phyloP scores from a whole-genome alignment of 2,329 filamentous ascomycete species.

The Aspergillus sojae region DNA sequence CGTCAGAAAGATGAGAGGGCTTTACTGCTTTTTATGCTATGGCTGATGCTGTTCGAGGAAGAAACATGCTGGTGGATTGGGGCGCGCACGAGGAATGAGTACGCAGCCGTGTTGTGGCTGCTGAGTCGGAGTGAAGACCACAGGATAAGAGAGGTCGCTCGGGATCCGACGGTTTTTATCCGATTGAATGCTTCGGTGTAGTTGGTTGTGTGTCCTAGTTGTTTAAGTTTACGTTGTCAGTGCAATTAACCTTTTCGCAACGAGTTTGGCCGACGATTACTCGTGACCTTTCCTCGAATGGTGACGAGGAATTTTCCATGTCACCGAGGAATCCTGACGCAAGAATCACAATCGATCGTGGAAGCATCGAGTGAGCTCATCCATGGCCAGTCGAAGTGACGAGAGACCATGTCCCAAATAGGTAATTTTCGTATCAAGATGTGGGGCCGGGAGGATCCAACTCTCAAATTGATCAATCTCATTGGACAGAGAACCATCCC shows the following conservation, averaged over 20 bases:
- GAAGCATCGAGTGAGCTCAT: not conserved
- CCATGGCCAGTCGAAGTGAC: no score
- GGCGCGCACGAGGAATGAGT: not conserved
- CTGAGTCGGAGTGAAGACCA: not conserved
- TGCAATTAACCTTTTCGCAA: not conserved
- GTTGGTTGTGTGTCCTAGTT: not conserved
- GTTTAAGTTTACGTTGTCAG: not conserved
- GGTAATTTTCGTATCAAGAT: not conserved
- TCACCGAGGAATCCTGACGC: not conserved
- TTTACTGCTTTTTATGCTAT: slow-evolving; percentile 2
- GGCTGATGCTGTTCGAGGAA: not conserved
- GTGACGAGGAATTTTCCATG: not conserved
- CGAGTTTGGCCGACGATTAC: not conserved
- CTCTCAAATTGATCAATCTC: not conserved
- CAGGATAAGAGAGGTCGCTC: not conserved
- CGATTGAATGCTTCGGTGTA: not conserved
- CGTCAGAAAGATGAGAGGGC: not conserved
- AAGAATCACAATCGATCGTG: not conserved
- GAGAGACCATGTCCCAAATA: not conserved
- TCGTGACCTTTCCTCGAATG: not conserved
- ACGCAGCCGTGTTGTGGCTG: not conserved
- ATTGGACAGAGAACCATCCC: not conserved
- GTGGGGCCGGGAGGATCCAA: not conserved
- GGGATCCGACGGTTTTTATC: not conserved
- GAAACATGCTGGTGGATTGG: not conserved